These are phyloP conservation scores for Fusarium tupiense DNA, from an alignment of 2,329 filamentous ascomycete species.

Conservation along the genomic window DNA sequence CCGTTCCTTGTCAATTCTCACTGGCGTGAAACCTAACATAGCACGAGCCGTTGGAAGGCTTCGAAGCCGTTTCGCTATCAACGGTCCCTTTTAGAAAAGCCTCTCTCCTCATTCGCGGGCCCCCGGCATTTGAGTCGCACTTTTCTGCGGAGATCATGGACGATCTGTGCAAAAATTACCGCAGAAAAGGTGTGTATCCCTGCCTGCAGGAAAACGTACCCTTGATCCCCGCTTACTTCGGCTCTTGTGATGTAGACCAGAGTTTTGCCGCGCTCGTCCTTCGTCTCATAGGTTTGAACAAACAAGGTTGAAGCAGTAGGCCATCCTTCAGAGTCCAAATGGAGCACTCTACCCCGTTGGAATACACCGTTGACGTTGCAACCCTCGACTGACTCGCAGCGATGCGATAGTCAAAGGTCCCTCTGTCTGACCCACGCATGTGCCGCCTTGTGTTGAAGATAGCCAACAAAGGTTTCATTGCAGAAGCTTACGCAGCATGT, in stretches of 20 bases:
- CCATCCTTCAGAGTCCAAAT: constrained; percentile 5
- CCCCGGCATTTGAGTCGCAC: constrained; percentile 1
- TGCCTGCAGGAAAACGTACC: neutral
- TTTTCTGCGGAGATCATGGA: constrained; percentile 1
- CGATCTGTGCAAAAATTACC: constrained; percentile 11
- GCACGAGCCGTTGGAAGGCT: neutral
- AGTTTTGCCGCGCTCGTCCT: constrained; percentile 4
- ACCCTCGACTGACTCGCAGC: constrained; percentile 16
- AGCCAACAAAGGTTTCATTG: constrained; percentile 13
- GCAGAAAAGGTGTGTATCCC: neutral
- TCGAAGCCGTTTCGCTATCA: constrained; percentile 11
- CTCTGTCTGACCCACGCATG: constrained; percentile 1
- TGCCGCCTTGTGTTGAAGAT: neutral
- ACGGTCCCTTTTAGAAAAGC: neutral
- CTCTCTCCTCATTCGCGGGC: neutral
- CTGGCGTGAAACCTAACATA: constrained; percentile 15
- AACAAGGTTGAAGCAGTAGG: neutral
- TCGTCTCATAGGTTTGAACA: neutral
- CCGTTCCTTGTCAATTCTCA: constrained; percentile 20
- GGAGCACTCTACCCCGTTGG: constrained; percentile 3
- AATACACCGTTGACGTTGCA: constrained; percentile 5
- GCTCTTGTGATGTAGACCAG: neutral
- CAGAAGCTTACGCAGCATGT: constrained; percentile 9
- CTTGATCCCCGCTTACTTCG: neutral
- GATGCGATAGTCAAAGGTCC: neutral